Conservation (phyloP, 345 rosid species). For the Lumnitzera racemosa region DNA sequence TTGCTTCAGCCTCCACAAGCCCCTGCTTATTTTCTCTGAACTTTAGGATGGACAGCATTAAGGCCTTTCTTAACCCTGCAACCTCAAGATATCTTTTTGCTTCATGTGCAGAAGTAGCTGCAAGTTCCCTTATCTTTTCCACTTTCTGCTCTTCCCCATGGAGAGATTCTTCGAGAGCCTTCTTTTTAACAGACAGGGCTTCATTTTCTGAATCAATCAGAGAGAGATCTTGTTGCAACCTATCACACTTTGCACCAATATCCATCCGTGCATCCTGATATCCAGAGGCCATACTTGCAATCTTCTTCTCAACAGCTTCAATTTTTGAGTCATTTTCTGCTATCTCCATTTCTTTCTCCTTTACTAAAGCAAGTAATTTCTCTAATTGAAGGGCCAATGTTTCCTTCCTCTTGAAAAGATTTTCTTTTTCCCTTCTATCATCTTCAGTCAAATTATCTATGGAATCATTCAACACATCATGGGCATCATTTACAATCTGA, state of each 20-base stretch:
- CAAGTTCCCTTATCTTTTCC: conserved; percentile 58
- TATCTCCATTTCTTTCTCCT: conserved; percentile 62
- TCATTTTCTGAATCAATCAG: conserved; percentile 38
- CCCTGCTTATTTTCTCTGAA: conserved; percentile 55
- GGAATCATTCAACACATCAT: conserved; percentile 28
- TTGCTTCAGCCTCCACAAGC: conserved; percentile 58
- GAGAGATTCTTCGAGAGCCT: conserved; percentile 40
- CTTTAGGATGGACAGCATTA: conserved; percentile 47
- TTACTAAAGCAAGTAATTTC: conserved; percentile 57
- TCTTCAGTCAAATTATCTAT: conserved; percentile 45
- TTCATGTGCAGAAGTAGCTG: conserved; percentile 48
- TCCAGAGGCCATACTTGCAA: conserved; percentile 40
- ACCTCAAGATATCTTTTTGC: conserved; percentile 49
- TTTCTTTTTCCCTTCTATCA: conserved; percentile 49
- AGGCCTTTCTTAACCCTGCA: conserved; percentile 43
- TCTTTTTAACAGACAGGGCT: conserved; percentile 41
- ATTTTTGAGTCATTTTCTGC: conserved; percentile 50
- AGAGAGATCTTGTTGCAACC: conserved; percentile 39
- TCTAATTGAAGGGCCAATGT: conserved; percentile 45
- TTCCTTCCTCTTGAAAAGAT: conserved; percentile 39
- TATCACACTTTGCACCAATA: conserved; percentile 36
- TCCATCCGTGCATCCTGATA: conserved; percentile 48
- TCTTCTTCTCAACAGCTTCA: conserved; percentile 47
- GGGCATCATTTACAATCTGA: conserved; percentile 46
- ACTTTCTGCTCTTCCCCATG: conserved; percentile 47